Base-by-base conservation (phyloP, 1,139 yeast genomes). In the Saccharomyces uvarum region DNA sequence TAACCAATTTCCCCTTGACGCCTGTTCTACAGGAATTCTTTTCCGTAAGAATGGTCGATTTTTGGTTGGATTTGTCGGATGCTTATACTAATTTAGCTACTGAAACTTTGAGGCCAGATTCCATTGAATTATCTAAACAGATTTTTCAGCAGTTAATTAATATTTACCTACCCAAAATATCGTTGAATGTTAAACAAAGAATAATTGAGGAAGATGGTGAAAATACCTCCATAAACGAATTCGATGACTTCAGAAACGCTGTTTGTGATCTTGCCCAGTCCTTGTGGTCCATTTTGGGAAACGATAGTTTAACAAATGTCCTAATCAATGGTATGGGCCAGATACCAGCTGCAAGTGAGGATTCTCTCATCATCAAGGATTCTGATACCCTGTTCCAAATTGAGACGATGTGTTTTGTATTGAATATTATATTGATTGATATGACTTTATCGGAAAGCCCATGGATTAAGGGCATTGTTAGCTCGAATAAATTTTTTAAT, bases 61-160 rank as follows among this genome's bases (percentile, higher is more conserved):
- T 90, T 65, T 93, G 98, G 98, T 80, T 81, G 53, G 85, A 83
- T 55, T 75, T 86, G 53, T 82, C 85, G 8, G 95, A 87, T 58
- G 77, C 80, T 1, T 80, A 67, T 28, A 59, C 67, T 13, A 64
- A 72, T 53, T 54, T 69, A 51, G 59, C 67, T 5, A 56, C 61
- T 19, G 70, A 65, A 49, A 54, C 62, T 3, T 46, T 66, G 38
- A 48, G 62, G 5, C 62, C 63, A n/a, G 58, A 64, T 47, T 64
- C 68, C 1, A 57, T 63, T 13, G 58, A 61, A 21, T 50, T 67
- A 24, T 66, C 71, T 2, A 57, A 61, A 7, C 65, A 63, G 13
- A 61, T 69, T 49, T 69, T 69, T 48, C 65, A 63, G 48, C 73
- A 68, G 54, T 66, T 68, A 11, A 63, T 68, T 26, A 61, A 62